Evolutionary conservation across 495 filamentous ascomycete species (phyloP).

Genomic region (Cryomyces antarcticus): DNA sequence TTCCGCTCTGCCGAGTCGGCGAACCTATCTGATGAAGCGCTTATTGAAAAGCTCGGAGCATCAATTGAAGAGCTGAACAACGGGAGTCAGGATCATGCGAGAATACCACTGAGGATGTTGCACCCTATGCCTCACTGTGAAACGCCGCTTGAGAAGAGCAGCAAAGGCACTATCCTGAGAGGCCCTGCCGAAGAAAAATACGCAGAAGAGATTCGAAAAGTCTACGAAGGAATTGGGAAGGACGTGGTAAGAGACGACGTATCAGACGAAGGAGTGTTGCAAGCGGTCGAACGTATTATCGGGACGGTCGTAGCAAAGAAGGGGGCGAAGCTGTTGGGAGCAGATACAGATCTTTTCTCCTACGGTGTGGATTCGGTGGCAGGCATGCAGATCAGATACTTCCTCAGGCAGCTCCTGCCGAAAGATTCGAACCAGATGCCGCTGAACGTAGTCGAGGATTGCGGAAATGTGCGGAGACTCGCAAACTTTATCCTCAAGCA

Average conservation of each 20-base stretch:
- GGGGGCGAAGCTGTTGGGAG: background rate
- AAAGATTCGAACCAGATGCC: constrained; percentile 18
- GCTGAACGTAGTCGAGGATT: constrained; percentile 27
- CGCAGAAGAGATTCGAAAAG: constrained; percentile 19
- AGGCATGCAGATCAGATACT: constrained; percentile 26
- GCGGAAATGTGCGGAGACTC: constrained; percentile 22
- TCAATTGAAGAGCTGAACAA: constrained; percentile 21
- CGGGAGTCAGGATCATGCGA: constrained; percentile 22
- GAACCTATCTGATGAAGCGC: constrained; percentile 8
- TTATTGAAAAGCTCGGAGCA: constrained; percentile 19
- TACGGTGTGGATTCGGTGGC: constrained; percentile 35
- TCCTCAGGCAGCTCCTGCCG: constrained; percentile 23
- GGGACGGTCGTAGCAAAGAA: constrained; percentile 11
- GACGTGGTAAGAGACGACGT: background rate
- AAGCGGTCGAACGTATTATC: constrained; percentile 12
- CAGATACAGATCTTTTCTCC: constrained; percentile 30
- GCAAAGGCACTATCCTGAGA: constrained; percentile 32
- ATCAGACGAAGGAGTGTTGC: constrained; percentile 14
- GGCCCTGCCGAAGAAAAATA: constrained; percentile 22
- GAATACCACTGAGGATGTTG: constrained; percentile 25
- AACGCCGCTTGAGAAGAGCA: constrained; percentile 25
- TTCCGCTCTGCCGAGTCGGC: constrained; percentile 6
- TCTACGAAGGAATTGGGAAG: constrained; percentile 13
- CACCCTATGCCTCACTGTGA: constrained; percentile 15
- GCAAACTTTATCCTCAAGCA: constrained; percentile 4